phyloP scores from a whole-genome alignment of 495 filamentous ascomycete genomes.

The Neurospora terricola region DNA sequence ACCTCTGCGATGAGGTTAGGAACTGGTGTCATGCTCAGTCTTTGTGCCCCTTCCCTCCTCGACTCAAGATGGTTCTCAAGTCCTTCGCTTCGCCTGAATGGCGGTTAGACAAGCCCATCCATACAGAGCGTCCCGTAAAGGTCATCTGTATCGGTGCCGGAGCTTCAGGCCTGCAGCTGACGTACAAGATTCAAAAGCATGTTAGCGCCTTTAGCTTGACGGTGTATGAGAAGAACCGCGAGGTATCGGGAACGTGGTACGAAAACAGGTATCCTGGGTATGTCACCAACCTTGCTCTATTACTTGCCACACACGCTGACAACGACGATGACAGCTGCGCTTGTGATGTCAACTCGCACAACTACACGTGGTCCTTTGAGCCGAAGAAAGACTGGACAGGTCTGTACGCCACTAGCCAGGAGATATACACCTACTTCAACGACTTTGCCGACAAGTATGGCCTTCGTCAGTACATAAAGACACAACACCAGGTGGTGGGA shows the following conservation, averaged over 20 bases:
- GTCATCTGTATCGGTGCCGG: constrained; percentile 22
- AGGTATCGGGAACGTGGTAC: not conserved
- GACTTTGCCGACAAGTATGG: constrained; percentile 22
- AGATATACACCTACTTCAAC: constrained; percentile 27
- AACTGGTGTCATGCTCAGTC: not conserved
- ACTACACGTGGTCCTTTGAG: constrained; percentile 28
- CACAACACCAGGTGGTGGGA: constrained; percentile 19
- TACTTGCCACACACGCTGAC: not conserved
- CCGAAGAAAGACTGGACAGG: constrained; percentile 31
- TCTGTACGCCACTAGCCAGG: constrained; percentile 21
- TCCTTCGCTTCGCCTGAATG: not conserved
- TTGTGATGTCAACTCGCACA: constrained; percentile 10
- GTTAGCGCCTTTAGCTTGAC: not conserved
- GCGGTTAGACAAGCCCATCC: not conserved
- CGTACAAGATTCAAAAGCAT: constrained; percentile 17
- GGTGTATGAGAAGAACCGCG: not conserved
- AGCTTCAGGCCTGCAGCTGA: constrained; percentile 18
- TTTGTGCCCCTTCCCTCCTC: not conserved
- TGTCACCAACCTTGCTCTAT: not conserved
- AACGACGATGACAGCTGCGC: not conserved
- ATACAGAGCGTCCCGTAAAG: not conserved
- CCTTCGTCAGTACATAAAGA: constrained; percentile 23
- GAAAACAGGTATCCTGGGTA: not conserved
- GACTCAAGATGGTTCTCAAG: not conserved
- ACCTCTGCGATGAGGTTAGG: not conserved